Evolutionary conservation across 257 asterid species (phyloP).

Genomic region (Verbena officinalis): DNA sequence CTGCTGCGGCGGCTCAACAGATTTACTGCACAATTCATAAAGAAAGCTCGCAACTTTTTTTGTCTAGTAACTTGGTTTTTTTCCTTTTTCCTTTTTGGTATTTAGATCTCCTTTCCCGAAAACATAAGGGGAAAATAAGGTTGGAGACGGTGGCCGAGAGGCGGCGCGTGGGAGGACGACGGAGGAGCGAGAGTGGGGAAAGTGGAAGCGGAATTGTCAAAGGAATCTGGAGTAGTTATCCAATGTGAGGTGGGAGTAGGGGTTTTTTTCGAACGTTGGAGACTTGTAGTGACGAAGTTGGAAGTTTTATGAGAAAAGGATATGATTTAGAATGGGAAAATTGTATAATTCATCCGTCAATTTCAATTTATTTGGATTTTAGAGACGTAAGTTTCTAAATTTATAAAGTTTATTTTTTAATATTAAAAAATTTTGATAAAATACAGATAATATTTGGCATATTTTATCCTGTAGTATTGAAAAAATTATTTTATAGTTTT

Average conservation of each 20-base stretch:
- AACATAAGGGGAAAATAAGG: not conserved
- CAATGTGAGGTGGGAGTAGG: constrained; percentile 5
- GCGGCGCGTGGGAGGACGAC: constrained; percentile 58
- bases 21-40: constrained; percentile 48
- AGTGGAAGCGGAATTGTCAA: constrained; percentile 22
- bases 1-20: constrained; percentile 39
- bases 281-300: no score
- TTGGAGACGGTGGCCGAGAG: constrained; percentile 27
- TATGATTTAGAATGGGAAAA: no score
- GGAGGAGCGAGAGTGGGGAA: constrained; percentile 33
- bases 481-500: no score
- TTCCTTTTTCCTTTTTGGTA: constrained; percentile 7
- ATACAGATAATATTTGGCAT: no score
- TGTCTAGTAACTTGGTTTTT: not conserved
- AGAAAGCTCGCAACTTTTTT: constrained; percentile 36
- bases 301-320: no score
- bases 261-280: constrained; percentile 26
- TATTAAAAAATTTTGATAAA: no score
- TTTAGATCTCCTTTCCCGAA: constrained; percentile 38
- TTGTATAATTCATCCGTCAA: no score
- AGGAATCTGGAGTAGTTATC: constrained; percentile 27
- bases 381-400: no score
- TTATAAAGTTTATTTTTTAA: no score
- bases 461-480: no score
- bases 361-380: no score